Conservation (phyloP, 768 basidiomycete species). For the Amanita fuliginea region DNA sequence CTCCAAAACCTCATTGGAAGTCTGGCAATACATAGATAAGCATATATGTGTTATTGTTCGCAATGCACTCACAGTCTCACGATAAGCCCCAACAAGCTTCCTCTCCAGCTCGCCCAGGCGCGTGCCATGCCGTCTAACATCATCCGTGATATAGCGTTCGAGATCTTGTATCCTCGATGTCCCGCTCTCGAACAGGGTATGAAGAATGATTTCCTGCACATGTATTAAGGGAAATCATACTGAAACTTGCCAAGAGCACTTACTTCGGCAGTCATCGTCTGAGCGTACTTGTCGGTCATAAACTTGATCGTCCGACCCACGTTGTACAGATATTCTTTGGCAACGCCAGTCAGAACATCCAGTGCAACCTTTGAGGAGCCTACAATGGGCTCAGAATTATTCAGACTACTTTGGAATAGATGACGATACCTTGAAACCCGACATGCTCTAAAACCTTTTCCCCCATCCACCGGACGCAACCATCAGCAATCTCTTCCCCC, state of each 20-base stretch:
- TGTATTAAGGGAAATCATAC: not conserved
- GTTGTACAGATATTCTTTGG: conserved; percentile 73
- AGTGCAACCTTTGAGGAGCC: conserved; percentile 70
- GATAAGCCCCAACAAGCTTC: conserved; percentile 76
- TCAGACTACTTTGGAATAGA: not conserved
- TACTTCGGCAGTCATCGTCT: conserved; percentile 81
- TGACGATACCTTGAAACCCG: conserved; percentile 75
- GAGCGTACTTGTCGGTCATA: conserved; percentile 68
- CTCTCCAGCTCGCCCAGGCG: conserved; percentile 74
- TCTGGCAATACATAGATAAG: conserved; percentile 13
- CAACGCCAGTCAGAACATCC: conserved; percentile 66
- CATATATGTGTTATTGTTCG: not conserved
- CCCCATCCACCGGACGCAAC: conserved; percentile 64
- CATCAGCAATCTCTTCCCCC: conserved; percentile 45
- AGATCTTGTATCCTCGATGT: conserved; percentile 67
- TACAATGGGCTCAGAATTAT: conserved; percentile 14
- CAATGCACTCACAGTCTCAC: conserved; percentile 54
- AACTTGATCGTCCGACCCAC: conserved; percentile 81
- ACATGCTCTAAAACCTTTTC: conserved; percentile 77
- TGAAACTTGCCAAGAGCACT: conserved; percentile 9
- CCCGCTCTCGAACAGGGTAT: conserved; percentile 86
- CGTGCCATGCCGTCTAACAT: conserved; percentile 71
- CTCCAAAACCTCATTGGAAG: conserved; percentile 32
- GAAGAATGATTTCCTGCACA: conserved; percentile 79
- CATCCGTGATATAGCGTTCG: conserved; percentile 82